Evolutionary conservation across 116 monocot genomes (phyloP).

Genomic region (Thalassia testudinum): DNA sequence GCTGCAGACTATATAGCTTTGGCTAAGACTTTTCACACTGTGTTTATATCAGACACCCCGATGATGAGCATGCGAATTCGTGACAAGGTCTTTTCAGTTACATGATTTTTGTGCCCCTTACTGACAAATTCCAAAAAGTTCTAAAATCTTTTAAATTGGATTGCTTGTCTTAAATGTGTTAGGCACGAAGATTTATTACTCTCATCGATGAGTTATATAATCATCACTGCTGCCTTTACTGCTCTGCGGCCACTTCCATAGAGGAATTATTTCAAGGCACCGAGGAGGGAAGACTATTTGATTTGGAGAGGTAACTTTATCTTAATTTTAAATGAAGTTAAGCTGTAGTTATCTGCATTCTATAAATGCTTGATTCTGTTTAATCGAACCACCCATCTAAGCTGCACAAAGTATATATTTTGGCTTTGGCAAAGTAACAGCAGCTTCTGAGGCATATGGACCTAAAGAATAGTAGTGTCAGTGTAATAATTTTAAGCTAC

Average conservation of each 20-base stretch:
- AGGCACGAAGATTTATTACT: conserved; percentile 79
- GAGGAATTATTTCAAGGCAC: conserved; percentile 89
- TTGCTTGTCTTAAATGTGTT: background rate
- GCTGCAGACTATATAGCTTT: conserved; percentile 93
- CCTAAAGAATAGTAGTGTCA: no score
- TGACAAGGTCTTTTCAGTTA: conserved; percentile 51
- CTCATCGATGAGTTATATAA: conserved; percentile 85
- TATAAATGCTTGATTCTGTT: no score
- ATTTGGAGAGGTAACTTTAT: conserved; percentile 61
- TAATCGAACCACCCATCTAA: no score
- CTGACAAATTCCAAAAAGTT: no score
- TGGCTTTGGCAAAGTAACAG: no score
- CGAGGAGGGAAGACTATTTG: conserved; percentile 87
- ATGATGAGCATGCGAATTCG: conserved; percentile 88
- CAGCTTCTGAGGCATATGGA: no score
- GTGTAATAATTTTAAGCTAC: no score
- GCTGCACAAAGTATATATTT: no score
- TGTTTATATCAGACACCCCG: conserved; percentile 80
- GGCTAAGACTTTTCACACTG: conserved; percentile 70
- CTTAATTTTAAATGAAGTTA: background rate
- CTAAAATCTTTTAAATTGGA: background rate
- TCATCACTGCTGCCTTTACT: conserved; percentile 73
- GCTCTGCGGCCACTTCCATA: conserved; percentile 54
- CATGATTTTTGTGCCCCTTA: no score
- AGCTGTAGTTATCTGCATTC: no score